These are phyloP conservation scores for Pestalotiopsis fici DNA, from an alignment of 2,329 filamentous ascomycete species.

Conservation along the genomic window DNA sequence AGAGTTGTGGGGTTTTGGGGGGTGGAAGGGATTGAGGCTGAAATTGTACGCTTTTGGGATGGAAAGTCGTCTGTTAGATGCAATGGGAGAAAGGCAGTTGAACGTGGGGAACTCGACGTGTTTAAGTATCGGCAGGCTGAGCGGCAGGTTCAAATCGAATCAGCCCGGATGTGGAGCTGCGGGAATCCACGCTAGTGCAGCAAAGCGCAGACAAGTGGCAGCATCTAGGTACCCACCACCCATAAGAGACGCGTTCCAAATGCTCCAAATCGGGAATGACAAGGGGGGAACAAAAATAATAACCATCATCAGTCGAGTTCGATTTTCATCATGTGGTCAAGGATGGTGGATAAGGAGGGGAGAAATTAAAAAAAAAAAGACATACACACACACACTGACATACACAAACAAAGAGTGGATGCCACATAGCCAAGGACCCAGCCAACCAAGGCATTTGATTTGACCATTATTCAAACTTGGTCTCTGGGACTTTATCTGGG, in stretches of 20 bases:
- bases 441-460: conserved; percentile 1
- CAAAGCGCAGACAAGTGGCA: too few species aligned
- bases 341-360: not conserved
- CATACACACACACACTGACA: not conserved
- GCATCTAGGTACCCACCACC: too few species aligned
- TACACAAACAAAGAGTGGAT: not conserved
- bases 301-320: too few species aligned
- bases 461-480: not conserved
- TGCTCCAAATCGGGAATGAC: too few species aligned
- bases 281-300: too few species aligned
- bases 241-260: not conserved
- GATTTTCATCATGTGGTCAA: too few species aligned
- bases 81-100: conserved; percentile 6
- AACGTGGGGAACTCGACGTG: conserved; percentile 17
- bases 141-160: conserved; percentile 30
- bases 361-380: too few species aligned
- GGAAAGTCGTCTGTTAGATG: conserved; percentile 14
- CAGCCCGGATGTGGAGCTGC: conserved; percentile 22
- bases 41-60: conserved; percentile 19
- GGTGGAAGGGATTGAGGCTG: conserved; percentile 15
- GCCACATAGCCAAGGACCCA: not conserved
- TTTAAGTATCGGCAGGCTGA: conserved; percentile 17
- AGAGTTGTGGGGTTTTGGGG: conserved; percentile 9
- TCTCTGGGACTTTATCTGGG: too few species aligned
- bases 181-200: not conserved